A percentile compares a stretch with the other conserved stretches of the same genome.
These are phyloP conservation scores for Solanum appendiculatum DNA, from an alignment of 257 asterid genomes.

Conservation along the genomic window DNA sequence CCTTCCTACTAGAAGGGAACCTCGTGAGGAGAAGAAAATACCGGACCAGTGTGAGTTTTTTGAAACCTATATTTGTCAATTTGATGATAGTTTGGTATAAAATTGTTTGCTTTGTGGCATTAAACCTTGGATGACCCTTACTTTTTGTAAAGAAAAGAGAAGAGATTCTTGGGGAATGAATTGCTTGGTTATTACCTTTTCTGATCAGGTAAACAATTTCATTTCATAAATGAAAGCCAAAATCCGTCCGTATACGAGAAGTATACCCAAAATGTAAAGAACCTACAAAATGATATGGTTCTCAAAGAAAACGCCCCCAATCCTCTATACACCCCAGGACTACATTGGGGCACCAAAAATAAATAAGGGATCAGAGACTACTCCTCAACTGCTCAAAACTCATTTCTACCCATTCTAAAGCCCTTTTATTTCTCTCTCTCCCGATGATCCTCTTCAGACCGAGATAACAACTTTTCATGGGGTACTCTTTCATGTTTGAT, in stretches of 20 bases:
- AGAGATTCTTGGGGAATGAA: background rate
- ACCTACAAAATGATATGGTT: background rate
- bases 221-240: background rate
- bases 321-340: background rate
- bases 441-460: background rate
- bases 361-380: background rate
- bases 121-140: background rate
- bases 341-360: background rate
- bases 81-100: background rate
- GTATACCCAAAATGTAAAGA: background rate
- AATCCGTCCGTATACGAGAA: background rate
- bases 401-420: background rate
- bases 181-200: background rate
- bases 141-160: background rate
- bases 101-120: background rate
- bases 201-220: background rate
- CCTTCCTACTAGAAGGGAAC: conserved; percentile 14
- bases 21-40: conserved; percentile 19
- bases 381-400: background rate
- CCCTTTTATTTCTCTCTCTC: background rate
- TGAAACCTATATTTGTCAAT: background rate
- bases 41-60: conserved; percentile 25
- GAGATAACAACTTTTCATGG: background rate
- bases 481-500: background rate
- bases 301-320: background rate